These are phyloP conservation scores for Parastagonospora nodorum DNA, from an alignment of 2,329 filamentous ascomycete genomes.

Conservation along the genomic window DNA sequence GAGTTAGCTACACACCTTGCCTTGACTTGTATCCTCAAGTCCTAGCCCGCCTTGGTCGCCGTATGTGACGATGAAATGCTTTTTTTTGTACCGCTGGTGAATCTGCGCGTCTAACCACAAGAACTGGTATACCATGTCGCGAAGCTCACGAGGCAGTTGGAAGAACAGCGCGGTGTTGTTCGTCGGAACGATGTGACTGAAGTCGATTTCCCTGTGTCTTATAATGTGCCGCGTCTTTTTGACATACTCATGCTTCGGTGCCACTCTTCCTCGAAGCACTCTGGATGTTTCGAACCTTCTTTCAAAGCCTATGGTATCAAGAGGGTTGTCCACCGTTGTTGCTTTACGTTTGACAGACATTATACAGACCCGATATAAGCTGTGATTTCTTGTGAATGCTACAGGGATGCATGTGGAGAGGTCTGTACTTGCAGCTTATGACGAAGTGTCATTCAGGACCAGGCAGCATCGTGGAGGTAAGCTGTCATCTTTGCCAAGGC, in stretches of 20 bases:
- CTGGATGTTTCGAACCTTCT: background rate
- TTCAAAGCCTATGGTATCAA: background rate
- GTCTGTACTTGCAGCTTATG: too few relatives aligned
- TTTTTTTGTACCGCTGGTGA: background rate
- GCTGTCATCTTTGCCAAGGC: too few relatives aligned
- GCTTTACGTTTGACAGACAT: background rate
- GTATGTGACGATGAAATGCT: background rate
- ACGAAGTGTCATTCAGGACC: too few relatives aligned
- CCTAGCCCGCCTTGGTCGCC: background rate
- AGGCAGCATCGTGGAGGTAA: too few relatives aligned
- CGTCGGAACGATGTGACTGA: background rate
- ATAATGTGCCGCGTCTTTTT: background rate
- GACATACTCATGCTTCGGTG: background rate
- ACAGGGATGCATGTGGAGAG: too few relatives aligned
- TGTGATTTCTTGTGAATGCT: background rate
- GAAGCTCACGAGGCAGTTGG: background rate
- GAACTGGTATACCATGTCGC: background rate
- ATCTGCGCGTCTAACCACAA: background rate
- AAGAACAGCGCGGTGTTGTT: background rate
- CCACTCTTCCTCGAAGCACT: background rate
- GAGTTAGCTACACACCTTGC: too few relatives aligned
- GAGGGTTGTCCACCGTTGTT: background rate
- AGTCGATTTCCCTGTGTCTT: background rate
- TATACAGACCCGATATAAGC: background rate
- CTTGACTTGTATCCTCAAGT: too few relatives aligned